Percentiles rank a stretch among this genome's conserved stretches.
phyloP scores from a whole-genome alignment of 1,284 basidiomycete species.

The Thelephora terrestris region DNA sequence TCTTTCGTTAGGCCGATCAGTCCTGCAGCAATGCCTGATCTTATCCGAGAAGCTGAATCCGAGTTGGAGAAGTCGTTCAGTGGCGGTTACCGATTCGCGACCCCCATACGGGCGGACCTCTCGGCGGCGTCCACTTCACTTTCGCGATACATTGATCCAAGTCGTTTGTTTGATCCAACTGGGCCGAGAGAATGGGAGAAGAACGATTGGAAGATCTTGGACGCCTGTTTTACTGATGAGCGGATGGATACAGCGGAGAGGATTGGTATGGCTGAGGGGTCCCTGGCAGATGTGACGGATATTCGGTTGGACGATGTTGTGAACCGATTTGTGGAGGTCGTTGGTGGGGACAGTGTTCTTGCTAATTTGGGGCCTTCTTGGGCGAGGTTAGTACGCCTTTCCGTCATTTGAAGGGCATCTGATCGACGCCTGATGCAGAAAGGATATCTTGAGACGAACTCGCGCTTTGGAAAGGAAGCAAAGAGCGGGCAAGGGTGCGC shows the following conservation, averaged over 20 bases:
- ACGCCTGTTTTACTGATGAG: constrained; percentile 68
- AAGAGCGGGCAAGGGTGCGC: constrained; percentile 42
- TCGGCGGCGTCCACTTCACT: constrained; percentile 1
- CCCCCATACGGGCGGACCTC: constrained; percentile 1
- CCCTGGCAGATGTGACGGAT: constrained; percentile 37
- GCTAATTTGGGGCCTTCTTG: constrained; percentile 35
- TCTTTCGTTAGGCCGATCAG: constrained; percentile 45
- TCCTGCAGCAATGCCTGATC: constrained; percentile 42
- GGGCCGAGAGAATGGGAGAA: constrained; percentile 45
- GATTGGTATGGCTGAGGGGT: constrained; percentile 19
- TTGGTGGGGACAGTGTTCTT: constrained; percentile 32
- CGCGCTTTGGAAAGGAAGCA: constrained; percentile 55
- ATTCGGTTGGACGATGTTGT: constrained; percentile 46
- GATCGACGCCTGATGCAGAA: constrained; percentile 26
- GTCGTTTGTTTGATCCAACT: constrained; percentile 1
- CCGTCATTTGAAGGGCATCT: not conserved
- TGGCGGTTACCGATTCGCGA: constrained; percentile 1
- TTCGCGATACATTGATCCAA: not conserved
- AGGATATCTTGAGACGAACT: constrained; percentile 41
- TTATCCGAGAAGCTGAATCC: constrained; percentile 49
- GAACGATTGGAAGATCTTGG: constrained; percentile 63
- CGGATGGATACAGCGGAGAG: constrained; percentile 35
- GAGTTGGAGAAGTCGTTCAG: constrained; percentile 27
- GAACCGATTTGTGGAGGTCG: constrained; percentile 36
- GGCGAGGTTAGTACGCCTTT: constrained; percentile 33